Evolutionary conservation across 257 asterid genomes (phyloP), one percentile per base, ranked within the genome.

Genomic region (Schizonepeta tenuifolia): DNA sequence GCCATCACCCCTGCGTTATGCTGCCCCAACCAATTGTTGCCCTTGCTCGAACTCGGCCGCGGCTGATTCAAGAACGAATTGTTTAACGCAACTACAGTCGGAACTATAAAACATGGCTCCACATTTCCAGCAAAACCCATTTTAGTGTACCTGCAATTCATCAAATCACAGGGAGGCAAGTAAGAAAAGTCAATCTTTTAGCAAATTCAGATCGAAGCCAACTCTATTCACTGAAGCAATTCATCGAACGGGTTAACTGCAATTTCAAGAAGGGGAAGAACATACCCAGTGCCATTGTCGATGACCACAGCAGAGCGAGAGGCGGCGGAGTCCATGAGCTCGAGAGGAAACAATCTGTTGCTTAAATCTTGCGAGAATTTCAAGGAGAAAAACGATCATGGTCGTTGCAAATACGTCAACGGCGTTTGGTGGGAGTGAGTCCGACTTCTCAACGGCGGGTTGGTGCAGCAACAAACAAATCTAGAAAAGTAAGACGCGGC

Each of bases 41-140:
- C 81, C 83, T 89, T 91, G 13, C 83, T 70, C 5, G 96, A 77
- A 31, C 72, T 71, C 9, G 82, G 69, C 72, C 96, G 85, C 12
- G 89, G 83, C 82, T 89, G 99, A 76, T 84, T 88, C 69, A 86
- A 80, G 76, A 91, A 91, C 4, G 99, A 88, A 38, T 95, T 96
- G 59, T 95, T 95, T 11, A 80, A 80, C 1, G 96, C 93, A 31
- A 91, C 99, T n/a, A 89, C 96, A 2, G 99, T 95, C 9, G 99
- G 99, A 36, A 85, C 73, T 54, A 80, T 88, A 73, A 95, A 95
- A 75, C 92, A 85, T 9, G 99, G 99, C 72, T 95, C 99, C 22
- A 95, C 99, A 82, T 95, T 95, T 75, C 99, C 99, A 40, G 98
- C 98, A 82, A 95, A 95, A 22, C 99, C 99, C 89, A 95, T 85